Evolutionary conservation across 2,329 filamentous ascomycete genomes (phyloP), one percentile per base, ranked within the genome.

Genomic region (Trichoderma koningiopsis): DNA sequence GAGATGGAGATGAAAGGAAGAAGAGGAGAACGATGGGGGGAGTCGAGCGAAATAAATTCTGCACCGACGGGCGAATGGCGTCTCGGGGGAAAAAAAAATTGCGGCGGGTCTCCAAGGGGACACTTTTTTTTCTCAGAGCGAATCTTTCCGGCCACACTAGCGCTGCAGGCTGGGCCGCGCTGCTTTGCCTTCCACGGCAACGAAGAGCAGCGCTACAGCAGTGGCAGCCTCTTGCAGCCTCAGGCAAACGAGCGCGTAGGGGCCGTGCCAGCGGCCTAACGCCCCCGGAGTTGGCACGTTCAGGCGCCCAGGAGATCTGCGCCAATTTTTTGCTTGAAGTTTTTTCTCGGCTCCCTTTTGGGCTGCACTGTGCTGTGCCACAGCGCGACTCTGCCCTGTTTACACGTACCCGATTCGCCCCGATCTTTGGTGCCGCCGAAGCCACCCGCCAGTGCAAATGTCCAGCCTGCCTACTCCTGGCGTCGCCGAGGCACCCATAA

Each of bases 1-100:
- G 87, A 88, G 87, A 88, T 85, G 78, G 78, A 80, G 80, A 80
- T 80, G 77, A 78, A 80, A 81, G 79, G 80, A 79, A 79, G 75
- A 79, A 80, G 79, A 79, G 77, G 79, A 79, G 77, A 79, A 80
- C 79, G 77, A 81, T 81, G 72, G 73, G 74, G 75, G 74, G 73
- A 73, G 74, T 77, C 78, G 79, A 81, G 79, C 74, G 79, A 81
- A 80, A 81, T 81, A 81, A 81, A 81, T 81, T 77, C 79, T 79
- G 77, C 79, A 79, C 79, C 80, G 81, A 79, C 82, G 73, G 73
- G 79, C 80, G 80, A 81, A 79, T 81, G 73, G 73, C 79, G 80
- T 80, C 77, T 78, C 80, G 81, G 35, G 56, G 80, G 72, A 79
- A 80, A 83, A 84, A 84, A 86, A 85, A 85, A 85, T 84, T 81